Conservation (phyloP, 352 stramenopile genomes). For the Elongisporangium undulatum region DNA sequence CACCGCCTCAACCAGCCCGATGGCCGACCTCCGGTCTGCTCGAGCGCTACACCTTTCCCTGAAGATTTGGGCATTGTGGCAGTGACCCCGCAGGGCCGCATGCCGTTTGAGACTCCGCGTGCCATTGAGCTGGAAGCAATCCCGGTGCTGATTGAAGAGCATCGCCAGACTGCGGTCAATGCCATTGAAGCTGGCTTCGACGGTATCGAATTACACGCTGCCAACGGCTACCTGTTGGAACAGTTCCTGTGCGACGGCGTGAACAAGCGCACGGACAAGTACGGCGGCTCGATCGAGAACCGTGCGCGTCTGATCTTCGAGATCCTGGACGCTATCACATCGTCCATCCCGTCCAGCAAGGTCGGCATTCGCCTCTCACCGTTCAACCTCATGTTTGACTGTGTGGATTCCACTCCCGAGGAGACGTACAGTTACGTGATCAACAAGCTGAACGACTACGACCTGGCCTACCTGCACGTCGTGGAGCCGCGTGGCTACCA, state of each 20-base stretch:
- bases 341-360: too few relatives aligned
- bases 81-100: slow-evolving; percentile 25
- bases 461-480: too few relatives aligned
- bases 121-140: slow-evolving; percentile 71
- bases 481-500: slow-evolving; percentile 26
- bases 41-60: slow-evolving; percentile 27
- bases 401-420: slow-evolving; percentile 22
- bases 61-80: slow-evolving; percentile 17
- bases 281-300: slow-evolving; percentile 80
- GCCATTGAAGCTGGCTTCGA: slow-evolving; percentile 84
- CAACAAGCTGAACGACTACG: slow-evolving; percentile 20
- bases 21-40: slow-evolving; percentile 35
- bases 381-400: slow-evolving; percentile 25
- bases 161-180: slow-evolving; percentile 47
- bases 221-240: slow-evolving; percentile 93
- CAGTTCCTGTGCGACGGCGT: too few relatives aligned
- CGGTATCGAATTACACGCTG: slow-evolving; percentile 86
- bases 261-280: slow-evolving; percentile 78
- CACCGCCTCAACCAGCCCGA: slow-evolving; percentile 50
- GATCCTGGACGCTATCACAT: slow-evolving; percentile 40
- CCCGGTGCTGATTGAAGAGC: slow-evolving; percentile 57
- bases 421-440: slow-evolving; percentile 30
- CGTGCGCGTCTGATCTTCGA: slow-evolving; percentile 64
- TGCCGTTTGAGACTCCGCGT: slow-evolving; percentile 35
- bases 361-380: slow-evolving; percentile 19